These are phyloP conservation scores for Danielia oregonensis DNA, from an alignment of 805 yeast species.

Conservation along the genomic window DNA sequence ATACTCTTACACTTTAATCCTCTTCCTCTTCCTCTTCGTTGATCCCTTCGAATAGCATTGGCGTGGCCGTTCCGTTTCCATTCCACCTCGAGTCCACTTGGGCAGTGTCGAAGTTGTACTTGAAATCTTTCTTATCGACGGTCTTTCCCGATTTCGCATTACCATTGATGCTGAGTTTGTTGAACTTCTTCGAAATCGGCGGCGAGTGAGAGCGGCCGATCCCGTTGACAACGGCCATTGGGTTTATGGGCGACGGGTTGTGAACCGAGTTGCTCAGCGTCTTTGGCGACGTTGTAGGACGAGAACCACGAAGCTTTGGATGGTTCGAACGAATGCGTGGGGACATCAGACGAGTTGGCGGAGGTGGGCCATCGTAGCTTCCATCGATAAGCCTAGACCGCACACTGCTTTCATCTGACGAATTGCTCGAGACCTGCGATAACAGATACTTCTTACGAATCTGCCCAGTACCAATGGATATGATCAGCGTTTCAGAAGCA, in stretches of 20 bases:
- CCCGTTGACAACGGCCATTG: background rate
- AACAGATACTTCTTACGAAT: constrained; percentile 23
- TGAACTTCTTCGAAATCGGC: constrained; percentile 20
- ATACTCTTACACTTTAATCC: too few relatives aligned
- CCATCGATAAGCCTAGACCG: constrained; percentile 8
- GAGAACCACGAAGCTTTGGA: constrained; percentile 5
- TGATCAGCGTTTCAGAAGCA: constrained; percentile 36
- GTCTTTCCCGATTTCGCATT: constrained; percentile 2
- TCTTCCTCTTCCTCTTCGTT: constrained; percentile 7
- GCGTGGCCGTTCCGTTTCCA: constrained; percentile 2
- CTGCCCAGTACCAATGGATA: constrained; percentile 25
- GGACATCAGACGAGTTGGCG: constrained; percentile 7
- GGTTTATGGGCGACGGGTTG: constrained; percentile 1
- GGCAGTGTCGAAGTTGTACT: constrained; percentile 1
- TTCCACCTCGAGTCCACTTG: constrained; percentile 4
- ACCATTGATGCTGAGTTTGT: constrained; percentile 15
- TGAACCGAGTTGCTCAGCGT: constrained; percentile 1
- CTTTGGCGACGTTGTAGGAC: constrained; percentile 5
- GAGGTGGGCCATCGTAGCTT: constrained; percentile 4
- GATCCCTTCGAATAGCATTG: constrained; percentile 2
- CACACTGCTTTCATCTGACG: constrained; percentile 32
- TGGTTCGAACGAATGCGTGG: constrained; percentile 12
- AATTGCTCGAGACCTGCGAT: constrained; percentile 33
- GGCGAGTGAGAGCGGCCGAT: constrained; percentile 23
- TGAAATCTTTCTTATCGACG: background rate